Percentiles rank a stretch among this genome's conserved stretches.
Evolutionary conservation across 2,329 filamentous ascomycete species (phyloP).

Genomic region (Macrophomina phaseolina): DNA sequence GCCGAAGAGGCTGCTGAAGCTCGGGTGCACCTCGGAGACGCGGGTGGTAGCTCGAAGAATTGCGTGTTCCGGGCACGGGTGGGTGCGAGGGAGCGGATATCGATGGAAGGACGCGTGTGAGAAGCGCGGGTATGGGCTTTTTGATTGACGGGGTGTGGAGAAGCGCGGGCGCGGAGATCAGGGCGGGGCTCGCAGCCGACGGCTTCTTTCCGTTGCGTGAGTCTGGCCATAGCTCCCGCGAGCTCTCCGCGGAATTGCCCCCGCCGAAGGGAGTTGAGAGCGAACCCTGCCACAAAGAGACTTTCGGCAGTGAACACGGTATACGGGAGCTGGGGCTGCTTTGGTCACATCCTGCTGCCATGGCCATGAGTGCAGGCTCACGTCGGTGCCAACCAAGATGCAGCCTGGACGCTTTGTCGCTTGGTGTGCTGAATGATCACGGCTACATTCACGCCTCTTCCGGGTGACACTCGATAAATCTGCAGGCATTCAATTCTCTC

Average conservation of each 20-base stretch:
- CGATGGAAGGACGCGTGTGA: not conserved
- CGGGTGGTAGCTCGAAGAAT: not conserved
- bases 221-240: conserved; percentile 18
- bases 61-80: not conserved
- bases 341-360: too few species aligned
- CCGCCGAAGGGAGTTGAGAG: not conserved
- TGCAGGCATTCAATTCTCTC: too few species aligned
- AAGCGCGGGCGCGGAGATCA: not conserved
- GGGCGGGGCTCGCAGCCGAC: not conserved
- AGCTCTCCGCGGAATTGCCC: conserved; percentile 13
- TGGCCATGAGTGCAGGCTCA: too few species aligned
- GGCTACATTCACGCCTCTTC: too few species aligned
- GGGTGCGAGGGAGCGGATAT: conserved; percentile 10
- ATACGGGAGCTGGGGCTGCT: too few species aligned
- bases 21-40: conserved; percentile 6
- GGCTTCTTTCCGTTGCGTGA: conserved; percentile 15
- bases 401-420: too few species aligned
- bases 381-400: too few species aligned
- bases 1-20: not conserved
- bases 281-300: not conserved
- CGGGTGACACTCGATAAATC: too few species aligned
- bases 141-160: conserved; percentile 14
- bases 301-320: not conserved
- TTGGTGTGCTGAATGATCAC: too few species aligned
- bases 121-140: conserved; percentile 1